Conservation (phyloP, 2,329 filamentous ascomycete genomes). For the Fusarium sp. region DNA sequence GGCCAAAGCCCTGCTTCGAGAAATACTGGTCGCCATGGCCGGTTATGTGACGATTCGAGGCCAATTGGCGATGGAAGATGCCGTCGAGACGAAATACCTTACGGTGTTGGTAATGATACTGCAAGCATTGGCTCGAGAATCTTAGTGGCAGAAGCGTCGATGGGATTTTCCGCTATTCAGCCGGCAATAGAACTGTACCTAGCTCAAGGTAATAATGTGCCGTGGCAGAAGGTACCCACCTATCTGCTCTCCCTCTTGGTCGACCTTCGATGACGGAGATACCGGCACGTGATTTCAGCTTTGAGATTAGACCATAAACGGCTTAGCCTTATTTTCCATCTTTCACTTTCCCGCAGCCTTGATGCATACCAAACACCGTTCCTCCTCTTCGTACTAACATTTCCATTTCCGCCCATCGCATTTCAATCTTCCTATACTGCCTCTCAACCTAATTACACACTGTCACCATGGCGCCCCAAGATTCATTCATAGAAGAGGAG, state of each 20-base stretch:
- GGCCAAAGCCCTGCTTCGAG: slow-evolving; percentile 66
- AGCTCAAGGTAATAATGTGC: rapidly evolving
- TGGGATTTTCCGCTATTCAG: slow-evolving; percentile 44
- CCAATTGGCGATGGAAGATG: slow-evolving; percentile 57
- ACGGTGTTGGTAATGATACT: slow-evolving; percentile 48
- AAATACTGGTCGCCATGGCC: slow-evolving; percentile 71
- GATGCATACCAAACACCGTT: slow-evolving; percentile 44
- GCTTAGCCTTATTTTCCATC: slow-evolving; percentile 42
- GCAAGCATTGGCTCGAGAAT: slow-evolving; percentile 44
- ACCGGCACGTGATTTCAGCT: slow-evolving; percentile 37
- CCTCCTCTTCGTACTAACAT: slow-evolving; percentile 41
- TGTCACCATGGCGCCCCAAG: slow-evolving; percentile 72
- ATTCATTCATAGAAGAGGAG: slow-evolving; percentile 77
- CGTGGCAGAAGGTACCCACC: slow-evolving; percentile 20
- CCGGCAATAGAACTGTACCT: slow-evolving; percentile 44
- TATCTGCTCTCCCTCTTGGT: slow-evolving; percentile 5
- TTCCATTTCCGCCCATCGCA: slow-evolving; percentile 35
- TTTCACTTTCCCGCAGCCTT: slow-evolving; percentile 47
- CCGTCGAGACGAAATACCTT: slow-evolving; percentile 43
- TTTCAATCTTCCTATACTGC: slow-evolving; percentile 33
- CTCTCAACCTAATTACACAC: slow-evolving; percentile 36
- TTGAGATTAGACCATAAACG: slow-evolving; percentile 24
- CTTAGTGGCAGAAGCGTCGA: slow-evolving; percentile 33
- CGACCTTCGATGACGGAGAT: slow-evolving; percentile 8
- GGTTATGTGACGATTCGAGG: slow-evolving; percentile 48